A percentile compares a stretch with the other conserved stretches of the same genome.
Conservation (phyloP, 2,329 filamentous ascomycete genomes). For the Chaetomium sp. region DNA sequence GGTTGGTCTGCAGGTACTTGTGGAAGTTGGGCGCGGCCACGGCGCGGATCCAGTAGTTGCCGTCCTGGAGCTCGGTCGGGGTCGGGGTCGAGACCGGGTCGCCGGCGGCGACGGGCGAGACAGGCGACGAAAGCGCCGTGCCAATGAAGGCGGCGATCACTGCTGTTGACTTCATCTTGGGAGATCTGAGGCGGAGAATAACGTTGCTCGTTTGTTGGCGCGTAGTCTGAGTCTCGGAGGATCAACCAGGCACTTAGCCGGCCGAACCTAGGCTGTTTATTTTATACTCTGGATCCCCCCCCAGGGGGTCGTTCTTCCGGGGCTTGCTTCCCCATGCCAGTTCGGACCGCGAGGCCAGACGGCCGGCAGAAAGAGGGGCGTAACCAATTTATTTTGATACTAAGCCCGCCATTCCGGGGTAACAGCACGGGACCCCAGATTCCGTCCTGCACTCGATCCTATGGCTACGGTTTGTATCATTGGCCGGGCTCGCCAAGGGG, state of each 20-base stretch:
- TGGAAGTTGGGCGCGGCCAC: conserved; percentile 52
- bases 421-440: conserved; percentile 2
- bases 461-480: background rate
- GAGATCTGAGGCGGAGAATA: too few species aligned
- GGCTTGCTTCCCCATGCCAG: background rate
- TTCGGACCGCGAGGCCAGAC: background rate
- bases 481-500: background rate
- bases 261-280: too few species aligned
- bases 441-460: background rate
- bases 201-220: too few species aligned
- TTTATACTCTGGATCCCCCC: too few species aligned
- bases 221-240: too few species aligned
- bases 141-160: conserved; percentile 15
- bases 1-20: conserved; percentile 46
- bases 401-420: background rate
- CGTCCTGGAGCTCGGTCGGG: conserved; percentile 39
- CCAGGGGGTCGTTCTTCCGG: background rate
- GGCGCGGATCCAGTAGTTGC: conserved; percentile 52
- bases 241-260: too few species aligned
- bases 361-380: conserved; percentile 1
- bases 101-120: conserved; percentile 7
- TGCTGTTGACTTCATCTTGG: conserved; percentile 11
- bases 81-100: conserved; percentile 17
- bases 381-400: conserved; percentile 2
- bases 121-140: conserved; percentile 15